A percentile compares a stretch with the other conserved stretches of the same genome.
Evolutionary conservation across 2,329 filamentous ascomycete genomes (phyloP).

Genomic region (Pseudodiploospora longispora): DNA sequence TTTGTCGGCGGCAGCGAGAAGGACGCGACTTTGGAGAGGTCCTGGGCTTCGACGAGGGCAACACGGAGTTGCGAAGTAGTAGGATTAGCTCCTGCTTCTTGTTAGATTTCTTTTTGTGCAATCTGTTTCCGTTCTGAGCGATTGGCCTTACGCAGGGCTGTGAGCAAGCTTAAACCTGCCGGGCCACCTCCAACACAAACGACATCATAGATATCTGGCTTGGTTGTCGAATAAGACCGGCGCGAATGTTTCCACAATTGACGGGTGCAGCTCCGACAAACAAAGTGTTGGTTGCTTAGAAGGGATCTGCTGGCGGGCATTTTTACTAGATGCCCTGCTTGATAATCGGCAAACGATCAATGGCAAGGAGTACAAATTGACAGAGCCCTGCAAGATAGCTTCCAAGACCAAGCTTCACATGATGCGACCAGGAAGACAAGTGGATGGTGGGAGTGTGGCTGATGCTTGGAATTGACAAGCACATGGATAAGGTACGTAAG

Average conservation of each 20-base stretch:
- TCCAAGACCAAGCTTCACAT: too few relatives aligned
- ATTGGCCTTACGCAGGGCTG: slow-evolving; percentile 57
- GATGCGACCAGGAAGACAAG: too few relatives aligned
- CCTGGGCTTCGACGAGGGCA: slow-evolving; percentile 84
- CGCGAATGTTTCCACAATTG: slow-evolving; percentile 26
- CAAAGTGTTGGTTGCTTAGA: slow-evolving; percentile 22
- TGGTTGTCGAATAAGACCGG: slow-evolving; percentile 34
- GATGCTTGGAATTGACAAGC: too few relatives aligned
- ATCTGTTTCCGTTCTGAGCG: background rate
- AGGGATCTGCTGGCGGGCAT: slow-evolving; percentile 22
- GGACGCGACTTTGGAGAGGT: slow-evolving; percentile 59
- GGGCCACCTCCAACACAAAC: slow-evolving; percentile 87
- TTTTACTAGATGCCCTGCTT: background rate
- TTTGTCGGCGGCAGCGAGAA: slow-evolving; percentile 59
- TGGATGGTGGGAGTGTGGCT: too few relatives aligned
- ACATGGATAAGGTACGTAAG: background rate
- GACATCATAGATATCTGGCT: slow-evolving; percentile 75
- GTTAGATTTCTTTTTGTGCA: background rate
- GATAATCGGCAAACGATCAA: too few relatives aligned
- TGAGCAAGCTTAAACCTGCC: slow-evolving; percentile 74
- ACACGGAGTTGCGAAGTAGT: slow-evolving; percentile 70
- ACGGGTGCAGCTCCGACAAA: slow-evolving; percentile 41
- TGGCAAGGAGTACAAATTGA: too few relatives aligned
- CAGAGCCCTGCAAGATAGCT: too few relatives aligned
- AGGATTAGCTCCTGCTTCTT: slow-evolving; percentile 61